Evolutionary conservation across 2,329 filamentous ascomycete genomes (phyloP), one percentile per base, ranked within the genome.

Genomic region (Colletotrichum costaricense): DNA sequence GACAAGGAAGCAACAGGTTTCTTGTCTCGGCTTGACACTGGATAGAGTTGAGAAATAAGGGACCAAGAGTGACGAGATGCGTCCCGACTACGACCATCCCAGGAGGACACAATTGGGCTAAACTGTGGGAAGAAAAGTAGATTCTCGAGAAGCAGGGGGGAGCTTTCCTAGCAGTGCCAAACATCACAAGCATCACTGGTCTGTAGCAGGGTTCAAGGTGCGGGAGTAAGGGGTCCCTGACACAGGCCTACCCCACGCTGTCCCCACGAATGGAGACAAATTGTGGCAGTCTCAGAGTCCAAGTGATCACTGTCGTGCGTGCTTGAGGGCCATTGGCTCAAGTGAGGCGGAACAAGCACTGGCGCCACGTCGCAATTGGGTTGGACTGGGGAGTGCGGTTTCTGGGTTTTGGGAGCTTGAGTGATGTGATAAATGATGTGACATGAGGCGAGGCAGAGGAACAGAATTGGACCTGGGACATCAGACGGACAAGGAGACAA

Each of bases 321-420:
- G 68, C 74, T 70, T 35, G 6, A 59, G 74, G 58, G 60, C 69
- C 74, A 74, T 74, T 75, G 72, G 74, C 49, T 49, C 58, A 38
- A 71, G 72, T 58, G 67, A 74, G 63, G 56, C 72, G 72, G 54
- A 56, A 74, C 33, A 19, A 72, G 55, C 52, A 69, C 62, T 74
- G 73, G 75, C 70, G 75, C 75, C 75, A 76, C 75, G 75, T 76
- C 75, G 73, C 66, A 66, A 63, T 75, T 72, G 74, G 75, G 71
- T 74, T 52, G 59, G 46, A 62, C 67, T 54, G 59, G 70, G 67
- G 38, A 26, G 14, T 59, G 69, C 57, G 72, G 63, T 57, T 42
- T 67, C 60, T 69, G 63, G 58, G 26, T 64, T 33, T 62, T 33
- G 33, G 33, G 33, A 30, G 68, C 58, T 56, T 57, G 65, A 64